Evolutionary conservation across 2,329 filamentous ascomycete species (phyloP), one percentile per base, ranked within the genome.

Genomic region (Chaetomium sp.): DNA sequence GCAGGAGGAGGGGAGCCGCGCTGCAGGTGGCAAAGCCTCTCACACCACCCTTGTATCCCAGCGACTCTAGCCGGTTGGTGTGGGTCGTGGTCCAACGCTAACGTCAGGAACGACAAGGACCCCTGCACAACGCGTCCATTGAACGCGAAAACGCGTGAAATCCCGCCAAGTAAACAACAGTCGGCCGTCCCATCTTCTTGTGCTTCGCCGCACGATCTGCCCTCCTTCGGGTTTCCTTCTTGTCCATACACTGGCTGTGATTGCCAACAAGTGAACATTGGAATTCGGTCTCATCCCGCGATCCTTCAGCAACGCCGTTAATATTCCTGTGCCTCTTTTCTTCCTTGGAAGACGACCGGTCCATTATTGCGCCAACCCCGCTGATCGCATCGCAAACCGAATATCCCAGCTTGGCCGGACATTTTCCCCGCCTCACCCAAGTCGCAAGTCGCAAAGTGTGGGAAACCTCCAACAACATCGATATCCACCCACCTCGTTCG

Each of bases 71-170:
- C 53, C 16, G 25, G 62, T 9, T n/a, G 23, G 7, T 49, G 68
- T 69, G 67, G 66, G 62, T 51, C 60, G 13, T 33, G 49, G 42
- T n/a, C 64, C 33, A 12, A 47, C 67, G 60, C 68, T 68, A 71
- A 64, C 60, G 55, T 54, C 62, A 66, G 66, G 54, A 62, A 67
- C 64, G 67, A 55, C 67, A 69, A n/a, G 69, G 67, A 45, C 6
- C 49, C 65, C 69, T 53, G 57, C 66, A 55, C 53, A 58, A 63
- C 69, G 68, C 67, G 70, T 63, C 62, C 60, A 58, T 60, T 60
- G 57, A 66, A 70, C 70, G 69, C 70, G 69, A 67, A 67, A 68
- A 69, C 69, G 65, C 69, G 69, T 63, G 58, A 55, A 65, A 62
- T 53, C 53, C 19, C 19, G 59, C 47, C 65, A 65, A 60, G 67